These are phyloP conservation scores for Alloascoidea hylecoeti DNA, from an alignment of 805 yeast species.

Conservation along the genomic window DNA sequence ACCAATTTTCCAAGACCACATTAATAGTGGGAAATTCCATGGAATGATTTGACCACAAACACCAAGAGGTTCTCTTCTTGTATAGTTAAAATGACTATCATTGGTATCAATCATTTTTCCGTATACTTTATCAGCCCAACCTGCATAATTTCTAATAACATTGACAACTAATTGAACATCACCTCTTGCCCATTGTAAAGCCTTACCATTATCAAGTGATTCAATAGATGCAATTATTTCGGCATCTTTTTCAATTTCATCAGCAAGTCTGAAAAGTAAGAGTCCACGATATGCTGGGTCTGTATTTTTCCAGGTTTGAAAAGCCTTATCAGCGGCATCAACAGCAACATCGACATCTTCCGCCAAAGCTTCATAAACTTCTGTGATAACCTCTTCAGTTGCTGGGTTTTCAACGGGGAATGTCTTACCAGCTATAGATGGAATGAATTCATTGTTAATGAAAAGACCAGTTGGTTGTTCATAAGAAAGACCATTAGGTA, in stretches of 20 bases:
- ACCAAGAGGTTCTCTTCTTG: constrained; percentile 84
- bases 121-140: constrained; percentile 78
- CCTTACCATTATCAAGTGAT: constrained; percentile 83
- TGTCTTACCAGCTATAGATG: constrained; percentile 42
- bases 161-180: constrained; percentile 60
- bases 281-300: constrained; percentile 59
- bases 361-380: constrained; percentile 59
- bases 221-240: constrained; percentile 71
- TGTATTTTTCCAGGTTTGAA: constrained; percentile 53
- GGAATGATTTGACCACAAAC: constrained; percentile 95
- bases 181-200: constrained; percentile 41
- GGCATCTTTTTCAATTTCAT: constrained; percentile 54
- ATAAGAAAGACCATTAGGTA: constrained; percentile 65
- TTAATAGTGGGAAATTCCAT: constrained; percentile 92
- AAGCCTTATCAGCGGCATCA: constrained; percentile 70
- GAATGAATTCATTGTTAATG: constrained; percentile 66
- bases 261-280: constrained; percentile 60
- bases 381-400: constrained; percentile 57
- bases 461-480: constrained; percentile 76
- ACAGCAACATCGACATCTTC: constrained; percentile 82
- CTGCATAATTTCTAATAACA: constrained; percentile 75
- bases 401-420: constrained; percentile 55
- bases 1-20: constrained; percentile 92
- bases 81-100: constrained; percentile 55
- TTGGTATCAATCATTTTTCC: constrained; percentile 74